These are phyloP conservation scores for Blumeriella jaapii DNA, from an alignment of 2,329 filamentous ascomycete genomes.

Conservation along the genomic window DNA sequence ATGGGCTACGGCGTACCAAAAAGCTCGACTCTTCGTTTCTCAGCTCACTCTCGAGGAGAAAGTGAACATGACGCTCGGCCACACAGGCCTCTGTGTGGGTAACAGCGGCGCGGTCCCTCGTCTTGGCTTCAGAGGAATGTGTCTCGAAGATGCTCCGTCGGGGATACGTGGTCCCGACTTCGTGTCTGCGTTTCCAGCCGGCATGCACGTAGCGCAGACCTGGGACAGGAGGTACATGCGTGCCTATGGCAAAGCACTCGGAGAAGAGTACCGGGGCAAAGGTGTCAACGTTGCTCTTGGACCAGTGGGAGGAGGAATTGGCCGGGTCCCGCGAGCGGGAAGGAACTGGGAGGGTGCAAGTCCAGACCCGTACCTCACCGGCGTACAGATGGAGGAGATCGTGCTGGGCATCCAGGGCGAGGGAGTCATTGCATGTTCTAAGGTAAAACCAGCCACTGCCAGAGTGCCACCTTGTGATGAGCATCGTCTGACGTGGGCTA, in stretches of 20 bases:
- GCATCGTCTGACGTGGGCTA: too few relatives aligned
- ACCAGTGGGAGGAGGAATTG: constrained; percentile 50
- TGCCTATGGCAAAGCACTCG: constrained; percentile 12
- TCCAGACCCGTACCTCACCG: constrained; percentile 10
- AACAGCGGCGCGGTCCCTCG: too few relatives aligned
- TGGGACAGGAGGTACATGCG: constrained; percentile 13
- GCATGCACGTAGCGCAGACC: constrained; percentile 11
- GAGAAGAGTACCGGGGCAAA: constrained; percentile 13
- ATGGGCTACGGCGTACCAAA: constrained; percentile 29
- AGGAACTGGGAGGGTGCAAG: constrained; percentile 51
- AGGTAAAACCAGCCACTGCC: too few relatives aligned
- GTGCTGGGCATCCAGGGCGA: constrained; percentile 14
- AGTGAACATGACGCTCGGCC: background rate
- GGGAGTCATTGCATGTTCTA: constrained; percentile 18
- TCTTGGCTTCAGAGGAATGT: too few relatives aligned
- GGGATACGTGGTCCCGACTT: too few relatives aligned
- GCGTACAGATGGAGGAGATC: background rate
- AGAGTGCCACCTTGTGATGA: too few relatives aligned
- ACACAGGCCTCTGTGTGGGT: background rate
- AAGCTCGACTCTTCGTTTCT: constrained; percentile 30
- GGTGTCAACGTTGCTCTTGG: constrained; percentile 1
- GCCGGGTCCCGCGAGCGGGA: constrained; percentile 53
- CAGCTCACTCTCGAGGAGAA: constrained; percentile 23
- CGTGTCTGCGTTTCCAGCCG: too few relatives aligned
- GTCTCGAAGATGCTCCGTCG: too few relatives aligned